phyloP scores from a whole-genome alignment of 345 rosid genomes.

The Bruguiera gymnorhiza region DNA sequence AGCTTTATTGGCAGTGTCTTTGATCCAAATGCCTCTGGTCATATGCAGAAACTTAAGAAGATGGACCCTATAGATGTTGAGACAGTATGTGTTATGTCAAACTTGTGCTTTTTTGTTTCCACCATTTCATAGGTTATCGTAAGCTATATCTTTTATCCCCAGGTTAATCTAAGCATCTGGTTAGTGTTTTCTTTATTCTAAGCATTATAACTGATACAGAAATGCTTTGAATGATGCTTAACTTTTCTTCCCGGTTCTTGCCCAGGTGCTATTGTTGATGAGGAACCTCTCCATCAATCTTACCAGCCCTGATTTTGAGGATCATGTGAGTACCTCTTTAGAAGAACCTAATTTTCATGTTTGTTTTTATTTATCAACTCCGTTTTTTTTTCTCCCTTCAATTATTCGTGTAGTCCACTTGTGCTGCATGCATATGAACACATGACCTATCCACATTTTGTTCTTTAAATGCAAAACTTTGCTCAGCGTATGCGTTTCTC shows the following conservation, averaged over 20 bases:
- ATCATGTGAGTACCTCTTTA: conserved; percentile 60
- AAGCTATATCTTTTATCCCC: background rate
- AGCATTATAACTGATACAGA: too few species aligned
- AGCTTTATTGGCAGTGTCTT: conserved; percentile 80
- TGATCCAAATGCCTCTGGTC: conserved; percentile 64
- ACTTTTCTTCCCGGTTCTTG: conserved; percentile 20
- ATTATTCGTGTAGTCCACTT: background rate
- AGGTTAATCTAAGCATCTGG: background rate
- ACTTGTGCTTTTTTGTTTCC: background rate
- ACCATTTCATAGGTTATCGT: background rate
- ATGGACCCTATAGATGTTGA: conserved; percentile 93
- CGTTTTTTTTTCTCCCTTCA: too few species aligned
- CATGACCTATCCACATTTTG: background rate
- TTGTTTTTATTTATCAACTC: background rate
- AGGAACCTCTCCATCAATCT: conserved; percentile 90
- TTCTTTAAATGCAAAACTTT: background rate
- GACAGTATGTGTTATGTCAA: conserved; percentile 48
- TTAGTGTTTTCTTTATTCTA: background rate
- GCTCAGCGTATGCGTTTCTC: background rate
- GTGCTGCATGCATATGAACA: background rate
- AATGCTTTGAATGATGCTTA: background rate
- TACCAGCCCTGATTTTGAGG: conserved; percentile 83
- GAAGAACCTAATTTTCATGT: conserved; percentile 6
- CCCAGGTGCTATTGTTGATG: conserved; percentile 82
- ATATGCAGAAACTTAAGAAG: conserved; percentile 75